A percentile compares a stretch with the other conserved stretches of the same genome.
Conservation (phyloP, 345 rosid species). For the Euphorbia lathyris region DNA sequence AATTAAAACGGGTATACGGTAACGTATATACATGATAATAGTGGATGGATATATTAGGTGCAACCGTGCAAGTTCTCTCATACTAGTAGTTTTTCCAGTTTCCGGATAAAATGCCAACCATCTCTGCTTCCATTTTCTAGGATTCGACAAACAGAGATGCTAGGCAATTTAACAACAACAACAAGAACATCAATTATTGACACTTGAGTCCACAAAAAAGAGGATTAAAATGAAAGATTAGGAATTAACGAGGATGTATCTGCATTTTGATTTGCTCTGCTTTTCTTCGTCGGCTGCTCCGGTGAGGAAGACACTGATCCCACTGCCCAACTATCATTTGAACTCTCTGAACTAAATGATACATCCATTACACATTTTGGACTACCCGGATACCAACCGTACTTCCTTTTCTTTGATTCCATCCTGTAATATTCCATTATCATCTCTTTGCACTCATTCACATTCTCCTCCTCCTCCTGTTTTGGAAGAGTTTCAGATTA, state of each 20-base stretch:
- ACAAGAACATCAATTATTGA: constrained; percentile 10
- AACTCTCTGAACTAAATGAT: constrained; percentile 54
- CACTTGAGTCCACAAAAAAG: constrained; percentile 17
- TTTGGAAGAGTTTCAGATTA: neutral
- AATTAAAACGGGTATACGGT: neutral
- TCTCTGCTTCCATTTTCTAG: constrained; percentile 35
- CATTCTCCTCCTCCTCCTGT: constrained; percentile 76
- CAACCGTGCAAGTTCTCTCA: constrained; percentile 29
- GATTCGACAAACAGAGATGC: constrained; percentile 47
- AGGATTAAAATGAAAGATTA: neutral
- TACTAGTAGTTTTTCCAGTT: constrained; percentile 10
- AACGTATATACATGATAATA: neutral
- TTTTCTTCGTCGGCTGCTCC: constrained; percentile 50
- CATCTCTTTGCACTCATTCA: constrained; percentile 48
- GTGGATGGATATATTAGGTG: constrained; percentile 1
- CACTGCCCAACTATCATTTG: constrained; percentile 50
- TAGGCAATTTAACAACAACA: constrained; percentile 49
- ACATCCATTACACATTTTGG: constrained; percentile 66
- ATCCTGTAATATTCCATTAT: constrained; percentile 32
- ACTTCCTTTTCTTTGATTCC: constrained; percentile 55
- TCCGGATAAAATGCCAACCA: constrained; percentile 60
- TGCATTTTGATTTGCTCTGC: constrained; percentile 23
- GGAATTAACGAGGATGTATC: constrained; percentile 37
- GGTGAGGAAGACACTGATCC: constrained; percentile 58
- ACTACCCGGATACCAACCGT: constrained; percentile 49